These are phyloP conservation scores for Tricholoma matsutake DNA, from an alignment of 768 basidiomycete species.

Conservation along the genomic window DNA sequence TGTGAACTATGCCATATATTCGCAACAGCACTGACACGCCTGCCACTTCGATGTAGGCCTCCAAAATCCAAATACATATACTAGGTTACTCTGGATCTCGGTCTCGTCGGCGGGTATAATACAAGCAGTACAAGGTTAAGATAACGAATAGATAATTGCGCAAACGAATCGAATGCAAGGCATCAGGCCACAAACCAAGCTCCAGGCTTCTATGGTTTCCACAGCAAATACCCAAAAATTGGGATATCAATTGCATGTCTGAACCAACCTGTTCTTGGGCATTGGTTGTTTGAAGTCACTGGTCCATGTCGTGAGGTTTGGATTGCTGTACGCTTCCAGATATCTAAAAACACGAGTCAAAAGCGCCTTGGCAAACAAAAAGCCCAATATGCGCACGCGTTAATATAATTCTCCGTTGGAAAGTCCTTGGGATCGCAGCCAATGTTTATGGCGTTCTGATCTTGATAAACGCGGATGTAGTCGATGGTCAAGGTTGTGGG, in stretches of 20 bases:
- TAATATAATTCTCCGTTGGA: constrained; percentile 74
- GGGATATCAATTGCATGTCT: constrained; percentile 27
- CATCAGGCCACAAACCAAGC: background rate
- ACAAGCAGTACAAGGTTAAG: background rate
- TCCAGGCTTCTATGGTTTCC: background rate
- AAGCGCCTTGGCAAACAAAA: background rate
- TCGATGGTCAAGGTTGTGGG: constrained; percentile 52
- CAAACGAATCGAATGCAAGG: background rate
- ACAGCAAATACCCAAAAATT: background rate
- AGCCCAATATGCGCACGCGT: constrained; percentile 37
- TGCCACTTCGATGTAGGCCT: background rate
- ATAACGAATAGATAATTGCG: background rate
- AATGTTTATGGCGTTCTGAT: constrained; percentile 54
- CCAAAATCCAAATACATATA: background rate
- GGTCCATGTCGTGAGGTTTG: constrained; percentile 55
- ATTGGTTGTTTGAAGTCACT: constrained; percentile 50
- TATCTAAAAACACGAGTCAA: constrained; percentile 33
- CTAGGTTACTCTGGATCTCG: background rate
- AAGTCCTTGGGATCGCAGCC: constrained; percentile 68
- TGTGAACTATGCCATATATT: too few relatives aligned
- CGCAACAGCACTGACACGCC: too few relatives aligned
- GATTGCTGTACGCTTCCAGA: constrained; percentile 68
- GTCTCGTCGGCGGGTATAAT: background rate
- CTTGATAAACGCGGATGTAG: constrained; percentile 71
- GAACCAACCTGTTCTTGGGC: constrained; percentile 57